Base-by-base conservation (phyloP, 2,329 filamentous ascomycete species). In the Exserohilum rostratum region DNA sequence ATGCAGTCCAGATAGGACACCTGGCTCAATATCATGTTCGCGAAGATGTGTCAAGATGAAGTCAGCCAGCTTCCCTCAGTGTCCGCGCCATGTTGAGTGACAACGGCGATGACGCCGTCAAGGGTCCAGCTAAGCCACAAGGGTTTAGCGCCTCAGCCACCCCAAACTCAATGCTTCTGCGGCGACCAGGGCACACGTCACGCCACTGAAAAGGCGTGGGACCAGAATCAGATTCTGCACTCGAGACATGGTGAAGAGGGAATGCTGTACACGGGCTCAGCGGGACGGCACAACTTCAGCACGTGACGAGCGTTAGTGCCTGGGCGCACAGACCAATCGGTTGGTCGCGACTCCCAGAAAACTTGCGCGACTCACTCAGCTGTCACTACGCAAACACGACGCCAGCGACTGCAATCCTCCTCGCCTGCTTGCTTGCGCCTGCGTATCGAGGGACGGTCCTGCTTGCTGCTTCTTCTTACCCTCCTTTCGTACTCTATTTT, bases 1-100 rank as follows among this genome's bases (percentile, higher is more conserved):
- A 88, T 53, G 77, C 89, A 92, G 77, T 95, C 91, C 25, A 91
- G 72, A 73, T 89, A 88, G 6, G 87, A 90, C 39, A 95, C 85
- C 53, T 88, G 87, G 31, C 85, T 84, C 37, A 95, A 80, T 55
- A 91, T 88, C 89, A 93, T 92, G 58, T 55, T 65, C 30, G 49
- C 15, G 44, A 54, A 22, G 10, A 20, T 31, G 38, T 15, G 31
- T 50, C 50, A 39, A 30, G 31, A 29, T 39, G 37, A 37, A 30
- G 34, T 39, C 22, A 15, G 37, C 17, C 25, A 37, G 34, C 40
- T 42, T 37, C 12, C 29, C 38, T 37, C 5, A 12, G 5, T 33
- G 6, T 37, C 30, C 20, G 38, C 11, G 46, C 37, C n/a, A 34
- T 49, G 40, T 13, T 39, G 33, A 51, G 27, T 22, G 43, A 42